Conservation (phyloP, 108 stramenopile genomes). For the Aurantiochytrium sp. region DNA sequence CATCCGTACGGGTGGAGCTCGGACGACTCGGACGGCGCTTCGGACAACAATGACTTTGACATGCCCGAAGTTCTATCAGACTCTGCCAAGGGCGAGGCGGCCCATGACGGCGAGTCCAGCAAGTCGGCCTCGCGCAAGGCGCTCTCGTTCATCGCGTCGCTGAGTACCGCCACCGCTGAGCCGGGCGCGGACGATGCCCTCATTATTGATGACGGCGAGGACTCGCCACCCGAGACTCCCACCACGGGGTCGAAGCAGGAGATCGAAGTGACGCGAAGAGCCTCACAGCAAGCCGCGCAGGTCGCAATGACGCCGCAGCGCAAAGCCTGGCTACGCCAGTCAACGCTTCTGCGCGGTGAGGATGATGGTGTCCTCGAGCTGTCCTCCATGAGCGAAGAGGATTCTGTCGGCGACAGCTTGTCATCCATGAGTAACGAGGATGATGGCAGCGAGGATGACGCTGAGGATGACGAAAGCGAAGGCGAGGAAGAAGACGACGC, state of each 20-base stretch:
- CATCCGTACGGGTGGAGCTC: background rate
- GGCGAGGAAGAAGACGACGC: background rate
- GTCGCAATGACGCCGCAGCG: background rate
- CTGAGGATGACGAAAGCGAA: background rate
- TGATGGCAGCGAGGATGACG: background rate
- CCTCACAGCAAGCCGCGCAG: background rate
- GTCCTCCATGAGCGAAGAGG: background rate
- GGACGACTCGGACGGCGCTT: conserved; percentile 8
- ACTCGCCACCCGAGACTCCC: too few relatives aligned
- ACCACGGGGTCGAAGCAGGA: too few relatives aligned
- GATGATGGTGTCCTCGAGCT: background rate
- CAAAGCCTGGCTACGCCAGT: background rate
- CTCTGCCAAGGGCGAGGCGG: too few relatives aligned
- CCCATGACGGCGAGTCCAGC: too few relatives aligned
- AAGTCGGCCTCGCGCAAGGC: too few relatives aligned
- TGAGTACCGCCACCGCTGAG: too few relatives aligned
- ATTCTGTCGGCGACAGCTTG: background rate
- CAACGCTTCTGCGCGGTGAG: background rate
- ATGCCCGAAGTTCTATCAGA: background rate
- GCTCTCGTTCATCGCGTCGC: too few relatives aligned
- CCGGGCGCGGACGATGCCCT: too few relatives aligned
- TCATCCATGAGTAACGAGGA: background rate
- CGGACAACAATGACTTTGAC: background rate
- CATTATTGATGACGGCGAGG: too few relatives aligned
- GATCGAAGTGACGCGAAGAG: background rate